Percentiles rank a stretch among this genome's conserved stretches.
These are phyloP conservation scores for Cyberlindnera suaveolens DNA, from an alignment of 805 yeast genomes.

Conservation along the genomic window DNA sequence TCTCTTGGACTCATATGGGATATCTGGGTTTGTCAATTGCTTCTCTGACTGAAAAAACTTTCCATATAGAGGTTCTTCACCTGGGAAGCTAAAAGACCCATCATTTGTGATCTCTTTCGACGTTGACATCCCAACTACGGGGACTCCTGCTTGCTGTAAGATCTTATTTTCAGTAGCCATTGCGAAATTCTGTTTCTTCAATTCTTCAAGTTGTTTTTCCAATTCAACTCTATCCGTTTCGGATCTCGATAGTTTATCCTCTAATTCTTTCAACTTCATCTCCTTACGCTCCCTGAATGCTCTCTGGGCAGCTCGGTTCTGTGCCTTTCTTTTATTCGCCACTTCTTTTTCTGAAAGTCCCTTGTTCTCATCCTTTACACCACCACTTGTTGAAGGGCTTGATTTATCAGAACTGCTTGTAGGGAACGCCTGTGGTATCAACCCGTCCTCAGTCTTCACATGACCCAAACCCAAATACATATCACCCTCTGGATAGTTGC, in stretches of 20 bases:
- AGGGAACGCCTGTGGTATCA: not conserved
- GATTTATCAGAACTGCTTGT: conserved; percentile 14
- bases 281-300: conserved; percentile 84
- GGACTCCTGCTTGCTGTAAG: conserved; percentile 25
- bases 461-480: not conserved
- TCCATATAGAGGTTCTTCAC: conserved; percentile 22
- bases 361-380: not conserved
- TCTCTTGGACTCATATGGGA: conserved; percentile 32
- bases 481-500: not conserved
- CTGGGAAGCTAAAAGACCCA: conserved; percentile 26
- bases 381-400: conserved; percentile 11
- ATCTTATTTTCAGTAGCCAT: conserved; percentile 59
- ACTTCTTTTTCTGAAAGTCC: conserved; percentile 31
- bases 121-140: conserved; percentile 1
- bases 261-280: conserved; percentile 60
- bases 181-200: conserved; percentile 48
- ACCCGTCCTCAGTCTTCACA: conserved; percentile 4
- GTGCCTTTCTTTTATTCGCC: conserved; percentile 60
- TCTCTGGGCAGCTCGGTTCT: conserved; percentile 81
- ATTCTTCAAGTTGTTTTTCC: conserved; percentile 40
- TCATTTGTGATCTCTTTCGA: conserved; percentile 1
- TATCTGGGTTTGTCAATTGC: conserved; percentile 21
- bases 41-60: conserved; percentile 9
- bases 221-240: conserved; percentile 48
- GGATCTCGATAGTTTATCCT: conserved; percentile 48